Percentiles rank a stretch among this genome's conserved stretches.
phyloP scores from a whole-genome alignment of 192 early-diverging fungal genomes.

The Podila minutissima region DNA sequence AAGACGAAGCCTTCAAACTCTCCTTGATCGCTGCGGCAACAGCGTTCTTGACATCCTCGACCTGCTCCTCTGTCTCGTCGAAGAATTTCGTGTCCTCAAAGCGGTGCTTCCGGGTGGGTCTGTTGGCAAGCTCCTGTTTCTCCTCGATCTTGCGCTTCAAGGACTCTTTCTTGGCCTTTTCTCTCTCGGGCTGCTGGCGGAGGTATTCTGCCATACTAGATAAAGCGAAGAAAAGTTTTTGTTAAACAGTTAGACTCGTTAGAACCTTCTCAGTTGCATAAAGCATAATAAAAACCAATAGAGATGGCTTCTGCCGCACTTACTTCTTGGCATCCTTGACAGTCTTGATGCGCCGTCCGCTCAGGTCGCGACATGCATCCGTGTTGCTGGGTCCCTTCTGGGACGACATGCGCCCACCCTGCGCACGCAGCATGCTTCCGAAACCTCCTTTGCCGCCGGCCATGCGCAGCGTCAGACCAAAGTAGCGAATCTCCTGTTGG shows the following conservation, averaged over 20 bases:
- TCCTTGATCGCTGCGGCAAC: constrained; percentile 57
- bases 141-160: constrained; percentile 85
- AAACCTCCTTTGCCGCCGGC: constrained; percentile 97
- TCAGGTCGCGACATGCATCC: constrained; percentile 94
- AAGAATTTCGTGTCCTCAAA: constrained; percentile 88
- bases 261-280: neutral
- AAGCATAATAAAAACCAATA: no score
- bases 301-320: constrained; percentile 4
- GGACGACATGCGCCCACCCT: constrained; percentile 88
- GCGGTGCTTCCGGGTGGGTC: constrained; percentile 72
- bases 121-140: constrained; percentile 66
- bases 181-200: constrained; percentile 71
- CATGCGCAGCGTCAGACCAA: constrained; percentile 65
- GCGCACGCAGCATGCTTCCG: constrained; percentile 92
- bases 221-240: neutral
- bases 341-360: constrained; percentile 87
- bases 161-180: constrained; percentile 68
- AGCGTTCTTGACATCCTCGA: constrained; percentile 68
- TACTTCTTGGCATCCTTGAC: constrained; percentile 92
- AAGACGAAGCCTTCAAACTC: constrained; percentile 29
- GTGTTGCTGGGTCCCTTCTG: constrained; percentile 88
- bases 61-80: constrained; percentile 70
- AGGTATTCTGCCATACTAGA: constrained; percentile 76
- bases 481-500: constrained; percentile 14
- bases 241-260: constrained; percentile 15